These are phyloP conservation scores for Punica granatum DNA, from an alignment of 345 rosid species.

Conservation along the genomic window DNA sequence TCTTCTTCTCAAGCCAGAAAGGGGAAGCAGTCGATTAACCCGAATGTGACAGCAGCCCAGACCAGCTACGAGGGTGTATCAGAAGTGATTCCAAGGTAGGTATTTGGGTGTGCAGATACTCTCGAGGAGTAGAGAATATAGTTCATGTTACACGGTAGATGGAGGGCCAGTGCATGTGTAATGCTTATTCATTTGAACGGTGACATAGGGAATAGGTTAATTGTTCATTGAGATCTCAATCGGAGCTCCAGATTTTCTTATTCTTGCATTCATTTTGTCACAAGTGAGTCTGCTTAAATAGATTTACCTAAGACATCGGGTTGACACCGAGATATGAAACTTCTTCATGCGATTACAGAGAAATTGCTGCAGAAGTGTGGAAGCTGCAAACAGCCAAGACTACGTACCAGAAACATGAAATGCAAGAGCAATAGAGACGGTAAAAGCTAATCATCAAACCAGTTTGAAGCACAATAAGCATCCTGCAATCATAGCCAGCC, in stretches of 20 bases:
- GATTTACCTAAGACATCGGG: not conserved
- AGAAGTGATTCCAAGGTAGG: constrained; percentile 64
- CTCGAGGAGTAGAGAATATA: not conserved
- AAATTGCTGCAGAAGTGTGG: not conserved
- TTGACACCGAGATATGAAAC: not conserved
- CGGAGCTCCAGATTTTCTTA: not conserved
- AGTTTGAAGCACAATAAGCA: not conserved
- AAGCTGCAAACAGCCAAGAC: not conserved
- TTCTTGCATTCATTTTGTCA: not conserved
- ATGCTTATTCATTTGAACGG: not conserved
- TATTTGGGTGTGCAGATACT: not conserved
- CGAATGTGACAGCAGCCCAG: constrained; percentile 19
- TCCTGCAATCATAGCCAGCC: not conserved
- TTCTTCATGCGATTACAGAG: not conserved
- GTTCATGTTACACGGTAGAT: not conserved
- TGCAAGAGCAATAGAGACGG: not conserved
- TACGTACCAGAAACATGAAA: not conserved
- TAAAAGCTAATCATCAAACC: not conserved
- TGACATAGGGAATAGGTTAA: not conserved
- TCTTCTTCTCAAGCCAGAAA: constrained; percentile 41
- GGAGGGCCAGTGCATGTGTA: not conserved
- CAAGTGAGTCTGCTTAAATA: not conserved
- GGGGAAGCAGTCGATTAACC: constrained; percentile 32
- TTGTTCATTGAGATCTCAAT: not conserved
- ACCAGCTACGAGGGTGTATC: constrained; percentile 23